Evolutionary conservation across 331 rosid genomes (phyloP), one percentile per base, ranked within the genome.

Genomic region (Acacia pycnantha): DNA sequence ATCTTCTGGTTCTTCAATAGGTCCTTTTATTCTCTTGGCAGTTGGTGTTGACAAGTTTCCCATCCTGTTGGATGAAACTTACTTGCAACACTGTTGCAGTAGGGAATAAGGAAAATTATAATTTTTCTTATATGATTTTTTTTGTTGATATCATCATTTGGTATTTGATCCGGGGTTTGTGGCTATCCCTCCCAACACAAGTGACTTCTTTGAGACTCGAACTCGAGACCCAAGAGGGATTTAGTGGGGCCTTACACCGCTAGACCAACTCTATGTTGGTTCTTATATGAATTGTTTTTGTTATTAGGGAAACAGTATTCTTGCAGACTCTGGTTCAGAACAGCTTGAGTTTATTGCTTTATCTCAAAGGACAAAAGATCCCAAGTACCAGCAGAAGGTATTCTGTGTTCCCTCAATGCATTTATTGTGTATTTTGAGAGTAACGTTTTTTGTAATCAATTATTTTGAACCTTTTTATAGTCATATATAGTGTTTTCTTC

Each of bases 301-400:
- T 89, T 85, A 77, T 78, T 85, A 96, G 99, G 99, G 99, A 80
- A 82, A 82, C 78, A 94, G 98, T 83, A 84, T 96, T 78, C 93
- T 96, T 74, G 99, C 99, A 22, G 98, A 96, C 92, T 88, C 99
- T 74, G 98, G 93, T 79, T 92, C 99, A 64, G 99, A 96, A 85
- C 99, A 96, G 88, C 95, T 96, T 79, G 99, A 96, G 86, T 96
- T 94, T 79, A 96, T 96, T 64, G 96, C 97, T 85, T 95, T 96
- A 77, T 94, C 99, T 82, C 97, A 96, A 82, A 90, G 99, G 80
- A 94, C 97, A 46, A 97, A 92, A 51, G 98, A 94, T 50, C 94
- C 87, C 12, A 96, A 94, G 85, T 96, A 96, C 85, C 95, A 86
- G 83, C 84, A 84, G 82, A 94, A 81, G 97, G 99, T 96, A 77